Evolutionary conservation across 2,329 filamentous ascomycete species (phyloP), one percentile per base, ranked within the genome.

Genomic region (Cadophora luteo-olivacea): DNA sequence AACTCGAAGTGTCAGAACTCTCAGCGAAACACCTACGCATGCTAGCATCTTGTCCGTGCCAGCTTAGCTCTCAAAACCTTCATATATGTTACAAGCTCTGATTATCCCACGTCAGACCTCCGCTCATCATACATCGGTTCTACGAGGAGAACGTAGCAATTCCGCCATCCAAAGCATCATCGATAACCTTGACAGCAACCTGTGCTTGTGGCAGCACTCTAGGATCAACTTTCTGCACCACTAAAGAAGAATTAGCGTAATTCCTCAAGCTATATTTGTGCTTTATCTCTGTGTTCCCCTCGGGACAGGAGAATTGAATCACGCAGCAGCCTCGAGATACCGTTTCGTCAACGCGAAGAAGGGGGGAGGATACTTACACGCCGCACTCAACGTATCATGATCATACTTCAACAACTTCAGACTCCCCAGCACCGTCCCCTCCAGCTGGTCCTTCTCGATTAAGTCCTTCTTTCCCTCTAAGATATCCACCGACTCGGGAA

Each of bases 311-410:
- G 29, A 3, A 3, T 29, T 29, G 29, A 3, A 29, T 5, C 29
- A 29, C 29, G 29, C 29, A 29, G 29, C 29, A 29, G 29, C 29
- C 29, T 29, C 29, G 5, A 29, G 5, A 29, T 29, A 29, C 29
- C 5, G 29, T 29, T 29, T 29, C 29, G 29, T 29, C 29, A 29
- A 29, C 29, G 29, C 29, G 29, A 7, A 6, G 7, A 49, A 49
- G 45, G 5, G 9, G n/a, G 12, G 22, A 8, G 22, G 8, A 22
- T 7, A 49, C 41, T 16, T 22, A 49, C 45, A 57, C 24, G 52
- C 60, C 22, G 54, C 61, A 64, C 65, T 68, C 41, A 70, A 66
- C 14, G 22, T 65, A 33, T 65, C 68, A 33, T 69, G 65, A 58
- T 69, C 68, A 55, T 64, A 58, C 57, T 61, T 61, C 62, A 68